A percentile compares a stretch with the other conserved stretches of the same genome.
Conservation (phyloP, 1,139 yeast genomes). For the Hyphopichia wangnamkhiaoensis region DNA sequence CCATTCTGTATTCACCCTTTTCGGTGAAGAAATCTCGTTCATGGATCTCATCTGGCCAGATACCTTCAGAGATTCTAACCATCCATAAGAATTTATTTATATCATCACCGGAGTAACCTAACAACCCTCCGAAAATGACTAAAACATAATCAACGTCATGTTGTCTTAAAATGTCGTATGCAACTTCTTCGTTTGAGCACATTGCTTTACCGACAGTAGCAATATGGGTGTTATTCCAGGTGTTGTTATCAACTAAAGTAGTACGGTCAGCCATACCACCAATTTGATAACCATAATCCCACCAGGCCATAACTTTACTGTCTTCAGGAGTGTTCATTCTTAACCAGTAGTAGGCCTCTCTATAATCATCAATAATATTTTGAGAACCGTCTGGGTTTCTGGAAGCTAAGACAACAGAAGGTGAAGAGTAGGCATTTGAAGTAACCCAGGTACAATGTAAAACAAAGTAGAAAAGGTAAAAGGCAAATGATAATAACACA, state of each 20-base stretch:
- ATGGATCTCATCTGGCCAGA: conserved; percentile 96
- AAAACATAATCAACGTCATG: conserved; percentile 95
- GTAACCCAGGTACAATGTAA: conserved; percentile 98
- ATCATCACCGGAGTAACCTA: conserved; percentile 97
- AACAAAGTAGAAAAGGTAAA: conserved; percentile 81
- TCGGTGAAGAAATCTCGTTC: conserved; percentile 85
- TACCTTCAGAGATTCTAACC: conserved; percentile 98
- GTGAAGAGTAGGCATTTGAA: conserved; percentile 92
- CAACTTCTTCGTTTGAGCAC: conserved; percentile 85
- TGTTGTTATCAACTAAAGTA: conserved; percentile 96
- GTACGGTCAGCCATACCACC: conserved; percentile 99
- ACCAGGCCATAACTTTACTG: conserved; percentile 97
- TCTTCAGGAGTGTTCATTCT: conserved; percentile 98
- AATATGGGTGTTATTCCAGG: conserved; percentile 99
- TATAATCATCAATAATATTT: conserved; percentile 88
- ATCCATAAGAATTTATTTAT: conserved; percentile 97
- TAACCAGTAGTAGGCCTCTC: conserved; percentile 99
- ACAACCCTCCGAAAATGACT: conserved; percentile 89
- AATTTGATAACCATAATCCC: conserved; percentile 99
- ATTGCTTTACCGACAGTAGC: conserved; percentile 99
- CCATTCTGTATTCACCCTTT: conserved; percentile 86
- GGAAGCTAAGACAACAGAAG: conserved; percentile 93
- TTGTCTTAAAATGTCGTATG: conserved; percentile 83
- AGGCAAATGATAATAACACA: conserved; percentile 70
- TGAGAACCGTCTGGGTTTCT: conserved; percentile 82